phyloP scores from a whole-genome alignment of 2,329 filamentous ascomycete species.

The Capronia epimyces region DNA sequence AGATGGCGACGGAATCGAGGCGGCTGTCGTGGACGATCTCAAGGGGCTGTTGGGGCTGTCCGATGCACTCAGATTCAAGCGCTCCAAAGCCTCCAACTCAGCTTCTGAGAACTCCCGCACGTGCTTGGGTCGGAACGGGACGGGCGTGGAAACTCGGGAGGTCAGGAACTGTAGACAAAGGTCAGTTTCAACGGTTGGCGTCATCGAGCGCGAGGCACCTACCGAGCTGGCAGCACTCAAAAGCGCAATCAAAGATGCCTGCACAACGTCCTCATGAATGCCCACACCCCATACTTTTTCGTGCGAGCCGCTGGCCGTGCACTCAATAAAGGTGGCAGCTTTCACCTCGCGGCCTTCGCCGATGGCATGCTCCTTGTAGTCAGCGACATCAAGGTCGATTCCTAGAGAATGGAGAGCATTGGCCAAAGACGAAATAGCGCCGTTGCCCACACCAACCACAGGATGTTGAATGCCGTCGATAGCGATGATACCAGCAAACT shows the following conservation, averaged over 20 bases:
- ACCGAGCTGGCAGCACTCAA: conserved; percentile 81
- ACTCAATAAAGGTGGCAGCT: conserved; percentile 94
- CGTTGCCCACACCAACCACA: conserved; percentile 76
- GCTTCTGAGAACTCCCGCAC: conserved; percentile 47
- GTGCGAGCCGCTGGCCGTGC: conserved; percentile 63
- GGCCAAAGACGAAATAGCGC: conserved; percentile 82
- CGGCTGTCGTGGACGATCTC: conserved; percentile 25
- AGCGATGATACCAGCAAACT: conserved; percentile 78
- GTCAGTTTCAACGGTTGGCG: conserved; percentile 10
- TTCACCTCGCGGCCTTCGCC: conserved; percentile 75
- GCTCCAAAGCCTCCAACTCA: conserved; percentile 42
- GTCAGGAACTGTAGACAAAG: conserved; percentile 58
- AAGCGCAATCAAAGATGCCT: conserved; percentile 80
- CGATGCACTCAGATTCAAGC: conserved; percentile 31
- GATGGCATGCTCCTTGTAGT: conserved; percentile 96
- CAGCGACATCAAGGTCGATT: conserved; percentile 81
- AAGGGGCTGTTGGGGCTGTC: conserved; percentile 21
- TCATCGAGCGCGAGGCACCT: conserved; percentile 41
- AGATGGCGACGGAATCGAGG: conserved; percentile 22
- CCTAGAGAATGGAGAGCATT: conserved; percentile 72
- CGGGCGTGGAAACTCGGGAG: conserved; percentile 63
- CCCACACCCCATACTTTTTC: conserved; percentile 80
- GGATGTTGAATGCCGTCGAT: conserved; percentile 75
- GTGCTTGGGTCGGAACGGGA: conserved; percentile 55
- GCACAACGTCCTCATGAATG: conserved; percentile 86